Evolutionary conservation across 192 early-diverging fungal species (phyloP), one percentile per base, ranked within the genome.

Genomic region (Helicostylum pulchrum): DNA sequence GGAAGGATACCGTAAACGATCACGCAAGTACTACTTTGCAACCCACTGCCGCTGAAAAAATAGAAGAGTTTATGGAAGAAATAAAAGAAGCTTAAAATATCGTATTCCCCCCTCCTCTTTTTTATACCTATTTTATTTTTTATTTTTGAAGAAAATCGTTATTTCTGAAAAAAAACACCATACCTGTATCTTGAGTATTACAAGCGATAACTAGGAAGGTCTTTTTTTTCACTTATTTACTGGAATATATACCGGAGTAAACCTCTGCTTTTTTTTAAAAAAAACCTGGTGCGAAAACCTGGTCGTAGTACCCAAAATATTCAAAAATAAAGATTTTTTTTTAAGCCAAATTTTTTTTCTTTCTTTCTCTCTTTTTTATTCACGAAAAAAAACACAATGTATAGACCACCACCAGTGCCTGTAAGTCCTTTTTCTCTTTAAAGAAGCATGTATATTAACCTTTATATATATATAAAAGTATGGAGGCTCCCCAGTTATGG

Each of bases 41-140:
- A 19, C 54, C 31, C 8, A 23, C 43, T 3, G 70, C 64, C 9
- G 65, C 50, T 23, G 70, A 72, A 26, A 51, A 60, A 61, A 55
- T 72, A 32, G 64, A 72, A 55, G 70, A 72, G 21, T 72, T 72
- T 61, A 64, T 66, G 42, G 59, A 72, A 7, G 64, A 66, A 54
- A 53, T 72, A 7, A 72, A 72, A 55, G 64, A 66, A 21, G 70
- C 63, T 20, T 72, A 57, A 62, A 34, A 42, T 44, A 58, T 54
- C 6, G 34, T 15, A 58, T 53, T 53, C 9, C 9, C 36, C 9
- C 9, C 9, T 5, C 9, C 36, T 39, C 21, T 53, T 32, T 53
- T 26, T 53, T 53, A n/a, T n/a, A n/a, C n/a, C n/a, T n/a, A n/a
- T 23, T 15, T 32, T 31, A 1, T 26, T 11, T 32, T 11, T 19